A percentile compares a stretch with the other conserved stretches of the same genome.
Evolutionary conservation across 2,329 filamentous ascomycete species (phyloP).

Genomic region (Verticillium longisporum): DNA sequence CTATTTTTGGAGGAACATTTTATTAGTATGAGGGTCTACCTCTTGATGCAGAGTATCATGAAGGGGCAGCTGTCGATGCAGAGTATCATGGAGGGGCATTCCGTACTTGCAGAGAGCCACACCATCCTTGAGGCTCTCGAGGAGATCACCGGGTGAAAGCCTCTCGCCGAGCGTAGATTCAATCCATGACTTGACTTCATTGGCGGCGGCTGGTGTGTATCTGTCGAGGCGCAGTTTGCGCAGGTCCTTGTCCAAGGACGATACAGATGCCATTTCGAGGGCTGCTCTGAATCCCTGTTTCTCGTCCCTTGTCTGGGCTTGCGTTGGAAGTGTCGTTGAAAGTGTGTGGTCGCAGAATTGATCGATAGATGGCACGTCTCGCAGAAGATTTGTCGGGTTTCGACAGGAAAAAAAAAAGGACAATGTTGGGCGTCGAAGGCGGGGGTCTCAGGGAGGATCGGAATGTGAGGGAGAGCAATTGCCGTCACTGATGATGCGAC

Average conservation of each 20-base stretch:
- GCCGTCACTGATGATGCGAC: background rate
- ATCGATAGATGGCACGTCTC: background rate
- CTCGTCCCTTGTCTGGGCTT: background rate
- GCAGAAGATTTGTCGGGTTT: background rate
- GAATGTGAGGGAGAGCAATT: conserved; percentile 2
- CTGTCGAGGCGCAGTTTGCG: conserved; percentile 85
- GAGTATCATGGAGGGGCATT: background rate
- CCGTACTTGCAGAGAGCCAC: conserved; percentile 84
- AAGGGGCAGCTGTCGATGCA: no score
- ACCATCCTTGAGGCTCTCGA: conserved; percentile 85
- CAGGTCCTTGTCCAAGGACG: conserved; percentile 92
- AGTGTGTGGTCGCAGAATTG: background rate
- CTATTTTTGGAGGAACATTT: conserved; percentile 31
- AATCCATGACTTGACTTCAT: conserved; percentile 81
- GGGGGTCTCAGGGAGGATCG: background rate
- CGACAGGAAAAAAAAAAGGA: background rate
- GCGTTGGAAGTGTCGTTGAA: background rate
- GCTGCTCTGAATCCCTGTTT: no score
- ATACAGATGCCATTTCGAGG: conserved; percentile 75
- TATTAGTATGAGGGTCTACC: conserved; percentile 13
- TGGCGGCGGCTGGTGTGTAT: conserved; percentile 85
- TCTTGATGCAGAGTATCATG: no score
- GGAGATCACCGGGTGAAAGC: conserved; percentile 66
- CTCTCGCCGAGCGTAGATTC: conserved; percentile 71
- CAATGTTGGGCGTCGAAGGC: background rate